Conservation (phyloP, 768 basidiomycete genomes). For the Xanthoconium stramineum region DNA sequence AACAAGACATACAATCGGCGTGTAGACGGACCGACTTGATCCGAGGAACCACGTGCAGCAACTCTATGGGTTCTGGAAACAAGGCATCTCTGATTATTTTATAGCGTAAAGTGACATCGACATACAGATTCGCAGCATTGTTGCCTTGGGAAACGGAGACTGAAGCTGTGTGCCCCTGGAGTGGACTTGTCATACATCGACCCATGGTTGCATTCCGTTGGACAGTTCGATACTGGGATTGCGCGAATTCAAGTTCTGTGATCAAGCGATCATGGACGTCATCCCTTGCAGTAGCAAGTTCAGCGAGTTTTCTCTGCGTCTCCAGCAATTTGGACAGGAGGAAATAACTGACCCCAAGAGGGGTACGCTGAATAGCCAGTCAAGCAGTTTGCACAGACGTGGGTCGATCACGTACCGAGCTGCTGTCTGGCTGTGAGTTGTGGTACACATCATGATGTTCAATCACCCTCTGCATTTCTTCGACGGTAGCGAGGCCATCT, state of each 20-base stretch:
- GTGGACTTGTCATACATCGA: too few relatives aligned
- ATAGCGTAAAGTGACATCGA: neutral
- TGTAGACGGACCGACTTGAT: neutral
- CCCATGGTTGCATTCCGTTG: too few relatives aligned
- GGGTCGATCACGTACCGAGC: neutral
- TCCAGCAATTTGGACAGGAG: neutral
- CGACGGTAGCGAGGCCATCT: neutral
- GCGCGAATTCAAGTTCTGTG: neutral
- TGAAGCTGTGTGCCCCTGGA: too few relatives aligned
- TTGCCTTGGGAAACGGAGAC: too few relatives aligned
- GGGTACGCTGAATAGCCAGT: neutral
- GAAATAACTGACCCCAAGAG: neutral
- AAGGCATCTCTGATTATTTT: neutral
- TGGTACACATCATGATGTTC: neutral
- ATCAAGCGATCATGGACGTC: neutral
- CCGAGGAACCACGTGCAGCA: neutral
- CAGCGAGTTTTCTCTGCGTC: neutral
- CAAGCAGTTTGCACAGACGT: too few relatives aligned
- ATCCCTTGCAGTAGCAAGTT: neutral
- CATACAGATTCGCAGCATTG: neutral
- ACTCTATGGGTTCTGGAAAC: neutral
- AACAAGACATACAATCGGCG: neutral
- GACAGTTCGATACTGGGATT: neutral
- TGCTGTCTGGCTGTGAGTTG: neutral
- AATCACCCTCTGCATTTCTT: constrained; percentile 8